Evolutionary conservation across 129 eudicot species (phyloP), one percentile per base, ranked within the genome.

Genomic region (Smallanthus sonchifolius): DNA sequence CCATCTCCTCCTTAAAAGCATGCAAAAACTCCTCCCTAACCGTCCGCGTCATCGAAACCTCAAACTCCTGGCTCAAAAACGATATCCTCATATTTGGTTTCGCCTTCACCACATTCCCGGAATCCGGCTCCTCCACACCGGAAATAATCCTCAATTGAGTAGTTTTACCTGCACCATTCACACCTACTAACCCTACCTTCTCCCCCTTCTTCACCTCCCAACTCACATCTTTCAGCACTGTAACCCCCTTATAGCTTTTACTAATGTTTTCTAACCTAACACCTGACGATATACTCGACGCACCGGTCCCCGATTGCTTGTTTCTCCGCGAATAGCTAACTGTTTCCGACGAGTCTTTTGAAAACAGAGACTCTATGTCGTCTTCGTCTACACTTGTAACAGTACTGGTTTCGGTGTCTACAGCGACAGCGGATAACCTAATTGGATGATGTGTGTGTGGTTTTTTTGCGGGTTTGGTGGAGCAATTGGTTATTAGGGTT

Each of bases 151-250:
- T 87, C 88, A 94, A 71, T n/a, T 94, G 99, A 60, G 96, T 94
- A 0, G 99, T 94, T 55, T 94, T 94, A 43, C 99, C 99, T 6
- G 99, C 99, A 3, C 99, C 99, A 84, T 94, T 94, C 3, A 94
- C 97, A 32, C 99, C 99, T 9, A 94, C 99, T 72, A 94, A 70
- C 35, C 99, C 99, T 11, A 94, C 97, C 62, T 94, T 94, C 68
- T 94, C 99, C 0, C 99, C 97, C 55, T 86, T 94, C 59, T 94
- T 94, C 72, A 94, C 99, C 52, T 94, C 99, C 99, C 99, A 94
- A 60, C 66, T 85, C 24, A 94, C 90, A 73, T 94, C 85, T 65
- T 88, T 88, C 84, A 94, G 76, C n/a, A 94, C 96, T 7, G 97
- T 94, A 37, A 84, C 94, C n/a, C 99, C 97, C 79, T 91, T 91